Percentiles rank a stretch among this genome's conserved stretches.
Conservation (phyloP, 352 stramenopile genomes). For the Phytophthora syringae region DNA sequence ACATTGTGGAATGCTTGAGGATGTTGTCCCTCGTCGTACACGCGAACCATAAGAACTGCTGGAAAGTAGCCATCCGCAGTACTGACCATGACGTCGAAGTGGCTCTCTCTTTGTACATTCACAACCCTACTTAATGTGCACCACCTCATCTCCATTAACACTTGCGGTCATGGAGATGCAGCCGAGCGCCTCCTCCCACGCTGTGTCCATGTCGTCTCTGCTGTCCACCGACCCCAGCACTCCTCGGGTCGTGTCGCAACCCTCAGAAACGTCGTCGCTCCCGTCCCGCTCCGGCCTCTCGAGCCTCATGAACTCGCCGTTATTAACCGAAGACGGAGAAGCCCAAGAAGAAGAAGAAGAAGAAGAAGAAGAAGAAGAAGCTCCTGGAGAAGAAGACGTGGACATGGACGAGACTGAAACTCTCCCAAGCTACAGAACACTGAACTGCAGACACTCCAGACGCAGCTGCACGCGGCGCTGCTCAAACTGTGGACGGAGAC, state of each 20-base stretch:
- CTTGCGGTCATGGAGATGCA: constrained; percentile 54
- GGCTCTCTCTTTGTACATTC: too few relatives aligned
- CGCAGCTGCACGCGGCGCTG: constrained; percentile 44
- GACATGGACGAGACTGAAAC: constrained; percentile 20
- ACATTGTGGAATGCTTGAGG: too few relatives aligned
- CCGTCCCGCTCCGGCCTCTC: constrained; percentile 43
- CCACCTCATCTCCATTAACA: not conserved
- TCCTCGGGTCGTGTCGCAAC: constrained; percentile 2
- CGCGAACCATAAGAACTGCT: too few relatives aligned
- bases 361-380: constrained; percentile 23
- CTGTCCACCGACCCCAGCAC: constrained; percentile 45
- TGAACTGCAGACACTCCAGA: constrained; percentile 53
- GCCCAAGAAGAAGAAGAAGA: not conserved
- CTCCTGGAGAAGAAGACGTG: constrained; percentile 25
- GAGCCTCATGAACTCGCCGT: constrained; percentile 76
- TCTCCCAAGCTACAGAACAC: constrained; percentile 31
- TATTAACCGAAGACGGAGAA: constrained; percentile 32
- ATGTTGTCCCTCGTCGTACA: too few relatives aligned
- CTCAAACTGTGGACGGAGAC: constrained; percentile 40
- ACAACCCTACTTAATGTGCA: not conserved
- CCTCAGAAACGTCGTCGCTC: not conserved
- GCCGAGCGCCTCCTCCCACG: constrained; percentile 44
- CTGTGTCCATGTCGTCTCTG: constrained; percentile 48
- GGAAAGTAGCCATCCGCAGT: too few relatives aligned
- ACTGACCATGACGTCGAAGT: too few relatives aligned